Conservation (phyloP, 768 basidiomycete species). For the Porphyrellus cyaneotinctus region DNA sequence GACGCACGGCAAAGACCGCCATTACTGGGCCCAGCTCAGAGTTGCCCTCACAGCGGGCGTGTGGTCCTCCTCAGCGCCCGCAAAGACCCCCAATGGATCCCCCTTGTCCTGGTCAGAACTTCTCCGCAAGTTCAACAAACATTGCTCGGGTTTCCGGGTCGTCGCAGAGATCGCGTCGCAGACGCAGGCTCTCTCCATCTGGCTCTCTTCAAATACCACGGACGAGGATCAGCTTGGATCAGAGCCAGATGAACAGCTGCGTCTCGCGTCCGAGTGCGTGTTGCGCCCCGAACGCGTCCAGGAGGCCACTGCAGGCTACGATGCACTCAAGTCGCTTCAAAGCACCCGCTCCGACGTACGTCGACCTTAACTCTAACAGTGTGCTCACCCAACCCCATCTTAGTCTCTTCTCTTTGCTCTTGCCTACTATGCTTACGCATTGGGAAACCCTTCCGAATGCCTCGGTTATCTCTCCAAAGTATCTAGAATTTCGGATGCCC, state of each 20-base stretch:
- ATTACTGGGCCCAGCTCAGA: constrained; percentile 78
- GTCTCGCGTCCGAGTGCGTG: constrained; percentile 54
- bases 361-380: constrained; percentile 12
- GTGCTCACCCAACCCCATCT: constrained; percentile 7
- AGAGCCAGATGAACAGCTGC: constrained; percentile 32
- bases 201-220: constrained; percentile 44
- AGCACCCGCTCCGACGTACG: constrained; percentile 56
- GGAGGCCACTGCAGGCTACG: constrained; percentile 55
- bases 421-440: constrained; percentile 79
- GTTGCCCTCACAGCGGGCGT: constrained; percentile 65
- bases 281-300: constrained; percentile 51
- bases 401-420: constrained; percentile 69
- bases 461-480: constrained; percentile 55
- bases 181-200: constrained; percentile 58
- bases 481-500: constrained; percentile 50
- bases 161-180: constrained; percentile 64
- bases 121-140: constrained; percentile 83
- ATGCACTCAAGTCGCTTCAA: constrained; percentile 47
- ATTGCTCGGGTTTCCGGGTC: constrained; percentile 58
- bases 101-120: constrained; percentile 72
- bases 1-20: constrained; percentile 57
- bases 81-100: constrained; percentile 51
- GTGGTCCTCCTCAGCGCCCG: constrained; percentile 63
- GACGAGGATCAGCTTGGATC: constrained; percentile 57
- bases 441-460: constrained; percentile 62